phyloP scores from a whole-genome alignment of 257 asterid genomes.

The Nicotiana knightiana region DNA sequence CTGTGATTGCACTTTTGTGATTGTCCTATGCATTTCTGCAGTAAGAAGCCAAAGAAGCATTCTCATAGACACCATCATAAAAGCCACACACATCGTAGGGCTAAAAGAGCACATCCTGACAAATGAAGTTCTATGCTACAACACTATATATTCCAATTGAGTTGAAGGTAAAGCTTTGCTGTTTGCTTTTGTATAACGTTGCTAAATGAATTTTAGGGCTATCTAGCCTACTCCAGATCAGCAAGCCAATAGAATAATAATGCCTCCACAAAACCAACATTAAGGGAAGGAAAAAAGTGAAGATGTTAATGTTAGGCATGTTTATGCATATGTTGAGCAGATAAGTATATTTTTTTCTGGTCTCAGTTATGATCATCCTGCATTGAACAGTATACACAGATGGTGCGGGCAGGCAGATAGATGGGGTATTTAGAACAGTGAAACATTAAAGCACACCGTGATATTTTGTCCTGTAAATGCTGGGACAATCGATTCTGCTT shows the following conservation, averaged over 20 bases:
- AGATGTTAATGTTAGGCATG: not conserved
- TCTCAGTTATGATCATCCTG: not conserved
- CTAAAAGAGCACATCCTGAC: slow-evolving; percentile 24
- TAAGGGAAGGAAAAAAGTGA: not conserved
- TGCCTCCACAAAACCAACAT: not conserved
- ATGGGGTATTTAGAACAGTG: not conserved
- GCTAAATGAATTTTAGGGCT: not conserved
- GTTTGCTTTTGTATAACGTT: not conserved
- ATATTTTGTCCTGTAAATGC: not conserved
- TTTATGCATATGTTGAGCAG: not conserved
- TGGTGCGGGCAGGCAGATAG: not conserved
- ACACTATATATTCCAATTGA: not conserved
- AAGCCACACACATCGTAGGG: slow-evolving; percentile 29
- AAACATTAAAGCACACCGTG: not conserved
- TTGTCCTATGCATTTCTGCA: slow-evolving; percentile 7
- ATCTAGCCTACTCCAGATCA: not conserved
- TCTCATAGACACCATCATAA: slow-evolving; percentile 19
- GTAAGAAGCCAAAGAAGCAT: slow-evolving; percentile 34
- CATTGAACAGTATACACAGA: not conserved
- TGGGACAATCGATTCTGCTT: not conserved
- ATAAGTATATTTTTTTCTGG: not conserved
- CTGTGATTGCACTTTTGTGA: not conserved
- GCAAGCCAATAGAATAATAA: not conserved
- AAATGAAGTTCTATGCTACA: slow-evolving; percentile 13
- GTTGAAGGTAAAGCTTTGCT: slow-evolving; percentile 9